Evolutionary conservation across 1,284 basidiomycete genomes (phyloP), one percentile per base, ranked within the genome.

Genomic region (Puccinia novopanici): DNA sequence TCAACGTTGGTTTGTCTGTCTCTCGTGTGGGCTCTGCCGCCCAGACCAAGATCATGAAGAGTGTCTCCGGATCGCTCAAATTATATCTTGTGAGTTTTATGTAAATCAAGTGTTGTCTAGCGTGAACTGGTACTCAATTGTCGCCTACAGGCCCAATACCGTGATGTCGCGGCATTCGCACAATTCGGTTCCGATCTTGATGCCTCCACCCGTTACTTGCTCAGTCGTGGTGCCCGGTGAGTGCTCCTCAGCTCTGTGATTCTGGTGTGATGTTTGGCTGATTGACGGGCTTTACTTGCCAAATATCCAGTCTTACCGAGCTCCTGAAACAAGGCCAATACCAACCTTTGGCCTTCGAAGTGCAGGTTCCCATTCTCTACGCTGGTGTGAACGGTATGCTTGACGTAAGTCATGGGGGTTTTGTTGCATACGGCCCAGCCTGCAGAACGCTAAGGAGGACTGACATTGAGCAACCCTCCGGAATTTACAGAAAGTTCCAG

Each of bases 111-210:
- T 42, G 13, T 40, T 27, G 17, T 27, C n/a, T 34, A 5, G 5
- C 4, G 17, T 57, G 40, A 61, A 50, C 45, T 48, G 15, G 50
- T 50, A 42, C 27, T 45, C 12, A 78, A n/a, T 13, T 40, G 50
- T 65, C 71, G 30, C 34, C 63, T 61, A 59, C 59, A 79, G 77
- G 70, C 96, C 76, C 96, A 99, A 88, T 99, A 98, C 90, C 95
- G 96, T 93, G 96, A 99, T 90, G 95, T 99, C 84, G 96, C 96
- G 84, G 96, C 96, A 83, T 96, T 97, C 87, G 96, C 96, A 82
- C 96, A 98, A 87, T 99, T 99, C 90, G 96, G 96, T 91, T 99
- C 96, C 84, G 96, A 98, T 89, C 92, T 99, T 86, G 96, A 98
- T 89, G 95, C 96, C 82, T 97, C 96, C 55, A 98, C 96, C 84